Evolutionary conservation across 805 yeast species (phyloP).

Genomic region (Lachancea kluyveri): DNA sequence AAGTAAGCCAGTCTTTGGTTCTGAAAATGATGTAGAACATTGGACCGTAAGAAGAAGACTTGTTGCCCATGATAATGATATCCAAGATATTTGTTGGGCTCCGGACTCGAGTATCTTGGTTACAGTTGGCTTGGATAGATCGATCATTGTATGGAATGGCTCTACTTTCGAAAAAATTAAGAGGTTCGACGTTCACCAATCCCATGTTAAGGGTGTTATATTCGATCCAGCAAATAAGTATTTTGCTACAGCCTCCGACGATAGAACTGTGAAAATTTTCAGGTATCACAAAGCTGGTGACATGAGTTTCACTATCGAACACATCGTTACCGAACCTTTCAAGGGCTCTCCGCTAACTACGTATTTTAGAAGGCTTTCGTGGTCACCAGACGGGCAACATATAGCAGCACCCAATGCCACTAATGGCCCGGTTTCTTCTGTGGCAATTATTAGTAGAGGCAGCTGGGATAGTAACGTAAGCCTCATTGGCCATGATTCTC

Average conservation of each 20-base stretch:
- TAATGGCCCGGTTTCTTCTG: constrained; percentile 74
- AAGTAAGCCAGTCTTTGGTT: constrained; percentile 54
- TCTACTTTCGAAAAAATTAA: constrained; percentile 79
- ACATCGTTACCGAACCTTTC: constrained; percentile 78
- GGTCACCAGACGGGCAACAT: constrained; percentile 89
- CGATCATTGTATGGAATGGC: constrained; percentile 92
- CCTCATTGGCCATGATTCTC: constrained; percentile 77
- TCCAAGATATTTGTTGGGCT: constrained; percentile 97
- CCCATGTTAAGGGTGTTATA: constrained; percentile 92
- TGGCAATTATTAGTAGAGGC: constrained; percentile 68
- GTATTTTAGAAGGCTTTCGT: constrained; percentile 77
- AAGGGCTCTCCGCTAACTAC: constrained; percentile 85
- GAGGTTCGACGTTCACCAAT: constrained; percentile 86
- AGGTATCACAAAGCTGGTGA: constrained; percentile 73
- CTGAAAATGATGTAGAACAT: constrained; percentile 73
- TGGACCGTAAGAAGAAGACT: constrained; percentile 91
- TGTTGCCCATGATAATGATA: constrained; percentile 96
- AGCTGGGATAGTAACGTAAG: constrained; percentile 73
- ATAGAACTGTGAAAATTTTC: constrained; percentile 81
- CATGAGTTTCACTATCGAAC: constrained; percentile 80
- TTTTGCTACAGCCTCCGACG: constrained; percentile 96
- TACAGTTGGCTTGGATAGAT: constrained; percentile 90
- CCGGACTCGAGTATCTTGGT: constrained; percentile 89
- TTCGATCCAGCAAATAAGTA: constrained; percentile 98
- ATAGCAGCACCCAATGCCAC: constrained; percentile 83